Evolutionary conservation across 2,329 filamentous ascomycete genomes (phyloP), one percentile per base, ranked within the genome.

Genomic region (Zasmidium angulare): DNA sequence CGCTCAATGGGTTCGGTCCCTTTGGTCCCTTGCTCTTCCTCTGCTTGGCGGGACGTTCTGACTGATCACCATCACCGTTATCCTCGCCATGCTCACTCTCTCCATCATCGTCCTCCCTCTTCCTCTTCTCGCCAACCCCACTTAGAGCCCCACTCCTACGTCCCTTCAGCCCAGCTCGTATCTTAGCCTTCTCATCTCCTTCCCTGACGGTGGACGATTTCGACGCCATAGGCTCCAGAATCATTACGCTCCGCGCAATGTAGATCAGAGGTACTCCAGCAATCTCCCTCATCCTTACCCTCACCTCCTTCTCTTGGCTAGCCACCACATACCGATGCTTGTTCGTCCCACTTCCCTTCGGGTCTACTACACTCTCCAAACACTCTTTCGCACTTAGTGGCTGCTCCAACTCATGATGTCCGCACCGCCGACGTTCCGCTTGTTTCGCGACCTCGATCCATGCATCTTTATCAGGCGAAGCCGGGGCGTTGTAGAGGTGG

Each of bases 291-390:
- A 93, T 81, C 65, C 79, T 77, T 50, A 82, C 80, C 65, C 90
- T 79, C 49, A 90, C 81, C 46, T 85, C 83, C 22, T 80, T 75
- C 63, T 89, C 87, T 74, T 93, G 90, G 62, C 84, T 88, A 9
- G 90, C 90, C 20, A 93, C 87, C 12, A 91, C 84, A 71, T 93
- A 93, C 59, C 88, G 83, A 71, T 92, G 86, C 77, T 91, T 91
- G 74, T 95, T 95, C 59, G 83, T 83, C 43, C 84, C 82, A 61
- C 79, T 85, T 53, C 78, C 80, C 73, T 95, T 95, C 12, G 90
- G 85, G 69, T 93, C 93, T 55, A 98, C 86, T 7, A 96, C 89
- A 53, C 83, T 85, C 59, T 78, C 78, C 48, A 96, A 75, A 71
- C 91, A 96, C 64, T 91, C 89, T 57, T 84, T 71, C 36, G 88